Evolutionary conservation across 768 basidiomycete species (phyloP), one percentile per base, ranked within the genome.

Genomic region (Butyriboletus loyo): DNA sequence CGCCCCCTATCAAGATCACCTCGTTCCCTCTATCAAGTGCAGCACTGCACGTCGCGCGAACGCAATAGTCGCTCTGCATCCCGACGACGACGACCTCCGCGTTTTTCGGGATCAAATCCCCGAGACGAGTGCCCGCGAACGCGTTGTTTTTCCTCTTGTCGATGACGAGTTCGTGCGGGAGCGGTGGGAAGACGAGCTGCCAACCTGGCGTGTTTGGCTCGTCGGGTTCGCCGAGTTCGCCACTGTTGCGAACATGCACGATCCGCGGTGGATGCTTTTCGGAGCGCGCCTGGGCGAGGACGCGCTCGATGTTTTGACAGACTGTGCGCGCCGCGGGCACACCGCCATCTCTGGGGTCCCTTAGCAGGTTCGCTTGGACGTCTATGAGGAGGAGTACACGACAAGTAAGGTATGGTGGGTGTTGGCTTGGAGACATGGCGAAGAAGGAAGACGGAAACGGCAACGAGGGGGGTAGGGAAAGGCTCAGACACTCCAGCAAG

Each of bases 81-180:
- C 86, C 86, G 17, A 79, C 80, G 45, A 87, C 75, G 46, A 87
- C 75, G 46, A 87, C 74, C 72, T 86, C 81, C 14, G 84, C 84
- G 28, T 80, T 75, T 4, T 62, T 48, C 0, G 77, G 73, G 32
- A 89, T 70, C 38, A 83, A 61, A 4, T 77, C 73, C 8, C 68
- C 76, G 4, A 89, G 73, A 11, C 47, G 55, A 19, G 85, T 87
- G 11, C 82, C 82, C 0, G 77, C 74, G 57, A 87, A 89, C 25
- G 85, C 84, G 57, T 87, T 86, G 71, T 83, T 86, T 71, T 84
- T 84, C 44, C 72, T 70, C 71, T 87, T 87, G 70, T 87, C 85
- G 41, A 87, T 58, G 46, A 86, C 72, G 45, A 69, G 64, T 64
- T 87, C 86, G 60, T 73, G 60, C 0, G 75, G 66, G 8, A 74